Evolutionary conservation across 2,329 filamentous ascomycete genomes (phyloP).

Genomic region (Claviceps sorghi): DNA sequence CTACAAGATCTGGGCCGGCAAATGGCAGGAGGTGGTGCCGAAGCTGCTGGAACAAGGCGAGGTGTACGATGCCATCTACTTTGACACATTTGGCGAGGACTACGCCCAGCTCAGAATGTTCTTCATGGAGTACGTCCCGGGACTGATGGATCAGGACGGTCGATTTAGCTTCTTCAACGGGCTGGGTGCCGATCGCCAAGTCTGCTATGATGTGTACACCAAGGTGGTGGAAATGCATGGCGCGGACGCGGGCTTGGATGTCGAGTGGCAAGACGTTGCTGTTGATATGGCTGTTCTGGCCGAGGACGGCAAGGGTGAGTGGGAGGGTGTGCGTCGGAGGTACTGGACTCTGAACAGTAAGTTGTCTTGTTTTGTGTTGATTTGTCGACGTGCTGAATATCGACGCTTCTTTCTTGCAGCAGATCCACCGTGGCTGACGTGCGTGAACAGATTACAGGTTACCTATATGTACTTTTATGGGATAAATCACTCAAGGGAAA

Average conservation of each 20-base stretch:
- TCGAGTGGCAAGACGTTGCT: conserved; percentile 67
- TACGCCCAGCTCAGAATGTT: conserved; percentile 75
- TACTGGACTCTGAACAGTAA: conserved; percentile 70
- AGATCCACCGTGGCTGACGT: not conserved
- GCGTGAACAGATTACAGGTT: conserved; percentile 46
- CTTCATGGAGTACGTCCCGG: conserved; percentile 76
- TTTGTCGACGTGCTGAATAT: not conserved
- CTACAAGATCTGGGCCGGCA: conserved; percentile 51
- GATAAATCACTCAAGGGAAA: conserved; percentile 24
- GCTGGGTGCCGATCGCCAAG: conserved; percentile 76
- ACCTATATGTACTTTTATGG: conserved; percentile 61
- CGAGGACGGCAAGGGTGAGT: conserved; percentile 56
- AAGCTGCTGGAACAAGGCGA: conserved; percentile 52
- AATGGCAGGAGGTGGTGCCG: conserved; percentile 70
- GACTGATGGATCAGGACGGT: conserved; percentile 55
- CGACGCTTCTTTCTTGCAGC: not conserved
- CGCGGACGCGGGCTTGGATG: conserved; percentile 75
- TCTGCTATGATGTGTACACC: conserved; percentile 94
- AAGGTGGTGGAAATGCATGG: conserved; percentile 86
- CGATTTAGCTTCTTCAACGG: conserved; percentile 84
- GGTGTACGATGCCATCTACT: conserved; percentile 80
- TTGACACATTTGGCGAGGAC: conserved; percentile 94
- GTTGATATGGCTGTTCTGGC: conserved; percentile 55
- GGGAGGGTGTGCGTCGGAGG: conserved; percentile 73
- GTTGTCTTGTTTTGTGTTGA: not conserved